These are phyloP conservation scores for Penstemon eatonii DNA, from an alignment of 257 asterid genomes.

Conservation along the genomic window DNA sequence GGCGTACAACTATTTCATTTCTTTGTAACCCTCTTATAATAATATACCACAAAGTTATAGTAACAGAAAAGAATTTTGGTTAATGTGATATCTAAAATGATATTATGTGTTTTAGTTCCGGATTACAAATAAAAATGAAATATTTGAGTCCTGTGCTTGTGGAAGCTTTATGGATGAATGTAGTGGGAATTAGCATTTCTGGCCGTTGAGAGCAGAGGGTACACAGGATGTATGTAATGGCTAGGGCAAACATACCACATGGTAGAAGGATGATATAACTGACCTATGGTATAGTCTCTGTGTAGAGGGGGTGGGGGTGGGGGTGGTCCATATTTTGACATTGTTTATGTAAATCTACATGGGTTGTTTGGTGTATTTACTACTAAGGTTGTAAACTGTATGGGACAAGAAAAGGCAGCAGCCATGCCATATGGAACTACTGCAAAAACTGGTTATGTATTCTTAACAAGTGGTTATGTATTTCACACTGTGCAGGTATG, in stretches of 20 bases:
- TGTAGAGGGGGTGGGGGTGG: constrained; percentile 18
- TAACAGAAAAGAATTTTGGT: too few relatives aligned
- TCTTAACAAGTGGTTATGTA: constrained; percentile 16
- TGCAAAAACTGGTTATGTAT: constrained; percentile 25
- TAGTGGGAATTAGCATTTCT: constrained; percentile 7
- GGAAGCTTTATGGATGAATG: constrained; percentile 8
- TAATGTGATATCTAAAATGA: too few relatives aligned
- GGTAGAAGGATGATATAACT: constrained; percentile 35
- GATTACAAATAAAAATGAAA: not conserved
- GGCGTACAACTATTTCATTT: not conserved
- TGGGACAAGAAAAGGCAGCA: constrained; percentile 37
- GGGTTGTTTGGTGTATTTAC: constrained; percentile 51
- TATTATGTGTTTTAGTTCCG: not conserved
- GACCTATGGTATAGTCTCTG: constrained; percentile 29
- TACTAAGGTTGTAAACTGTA: constrained; percentile 27
- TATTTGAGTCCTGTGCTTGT: not conserved
- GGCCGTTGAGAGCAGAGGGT: constrained; percentile 11
- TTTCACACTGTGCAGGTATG: constrained; percentile 36
- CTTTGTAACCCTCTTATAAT: too few relatives aligned
- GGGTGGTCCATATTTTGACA: constrained; percentile 37
- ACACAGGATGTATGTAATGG: constrained; percentile 27
- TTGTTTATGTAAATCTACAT: constrained; percentile 31
- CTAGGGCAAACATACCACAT: constrained; percentile 41
- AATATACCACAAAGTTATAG: not conserved
- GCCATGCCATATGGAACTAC: constrained; percentile 36